Evolutionary conservation across 2,329 filamentous ascomycete genomes (phyloP), one percentile per base, ranked within the genome.

Genomic region (Nothomitra cinnamomea): DNA sequence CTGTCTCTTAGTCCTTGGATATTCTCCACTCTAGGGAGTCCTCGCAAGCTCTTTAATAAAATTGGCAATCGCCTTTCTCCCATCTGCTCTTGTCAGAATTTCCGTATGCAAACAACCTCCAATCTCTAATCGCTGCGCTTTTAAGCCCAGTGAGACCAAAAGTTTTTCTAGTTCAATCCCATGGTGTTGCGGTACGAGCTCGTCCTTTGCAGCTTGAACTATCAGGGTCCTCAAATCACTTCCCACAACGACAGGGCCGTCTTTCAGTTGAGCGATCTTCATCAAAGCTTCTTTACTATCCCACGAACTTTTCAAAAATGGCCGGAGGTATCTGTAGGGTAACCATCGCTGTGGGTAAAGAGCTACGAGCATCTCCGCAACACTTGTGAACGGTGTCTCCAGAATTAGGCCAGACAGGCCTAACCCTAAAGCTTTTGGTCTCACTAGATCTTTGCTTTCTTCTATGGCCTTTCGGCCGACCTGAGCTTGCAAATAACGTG

Each of bases 271-370:
- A 1, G 69, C 66, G 22, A 76, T 66, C 7, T 57, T 60, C 2
- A 62, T 62, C 54, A 76, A 56, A 1, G 71, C 68, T 0, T 54
- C 58, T 22, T 66, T 63, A 48, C 66, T 72, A 57, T 76, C 71
- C 74, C 75, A 78, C 45, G 67, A 67, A 54, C 71, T 88, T 58
- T 83, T 73, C 10, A 89, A 70, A 61, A 89, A 88, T 0, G 82
- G 82, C 72, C 79, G 79, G 0, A 90, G 71, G 62, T 89, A 80
- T 48, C 77, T 76, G 63, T 90, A 90, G 0, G 85, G 85, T 5
- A 89, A 69, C 83, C 85, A 89, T 59, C 77, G 84, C 60, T 88
- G 83, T 1, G 85, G 85, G 61, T 89, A 90, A 2, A 90, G 65
- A 1, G 77, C 79, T 42, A 76, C 68, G 4, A 90, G 70, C 83